Conservation (phyloP, 129 eudicot genomes). For the sunflower (Helianthus annuus) region HanXRQr2.0-SUNRISE NC_035445.2:160585349-160585848, state of each 20-base stretch:
- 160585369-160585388: background rate
- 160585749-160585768: slow-evolving; percentile 58
- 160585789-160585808: slow-evolving; percentile 86
- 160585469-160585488: slow-evolving; percentile 45
- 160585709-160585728: slow-evolving; percentile 5
- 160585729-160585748: slow-evolving; percentile 41
- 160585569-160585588: slow-evolving; percentile 19
- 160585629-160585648: background rate
- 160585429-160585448: background rate
- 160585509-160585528: slow-evolving; percentile 35
- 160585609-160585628: background rate
- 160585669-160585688: background rate
- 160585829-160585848: slow-evolving; percentile 14
- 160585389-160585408: slow-evolving; percentile 7
- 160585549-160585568: slow-evolving; percentile 69
- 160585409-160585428: background rate
- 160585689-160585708: background rate
- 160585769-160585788: slow-evolving; percentile 67
- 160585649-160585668: background rate
- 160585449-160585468: slow-evolving; percentile 17
- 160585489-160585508: slow-evolving; percentile 42
- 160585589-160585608: background rate
- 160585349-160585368: no score
- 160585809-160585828: slow-evolving; percentile 84
- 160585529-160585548: slow-evolving; percentile 45